Evolutionary conservation across 2,329 filamentous ascomycete genomes (phyloP), one percentile per base, ranked within the genome.

Genomic region (Sarocladium oryzae): DNA sequence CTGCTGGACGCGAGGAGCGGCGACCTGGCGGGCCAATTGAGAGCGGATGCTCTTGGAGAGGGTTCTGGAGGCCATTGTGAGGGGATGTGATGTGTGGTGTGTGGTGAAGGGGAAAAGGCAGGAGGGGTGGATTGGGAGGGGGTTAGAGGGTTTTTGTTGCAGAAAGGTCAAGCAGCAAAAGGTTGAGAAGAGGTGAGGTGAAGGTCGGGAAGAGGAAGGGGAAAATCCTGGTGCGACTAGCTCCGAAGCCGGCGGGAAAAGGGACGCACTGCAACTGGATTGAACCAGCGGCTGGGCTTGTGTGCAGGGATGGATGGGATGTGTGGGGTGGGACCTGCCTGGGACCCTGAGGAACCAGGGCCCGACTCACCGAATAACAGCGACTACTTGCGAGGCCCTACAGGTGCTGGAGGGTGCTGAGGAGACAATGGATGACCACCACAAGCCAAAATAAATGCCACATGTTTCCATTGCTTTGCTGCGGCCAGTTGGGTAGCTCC

Each of bases 21-120:
- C 75, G 70, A 84, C 73, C 72, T 85, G 82, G 70, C 81, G 81
- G 64, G 78, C 76, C 70, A 83, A 68, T 64, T 78, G 77, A 61
- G 76, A 74, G 66, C 82, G 81, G 63, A 86, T 72, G 67, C 81
- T 78, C 76, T 80, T 84, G 65, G 79, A 79, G 76, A 89, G 78
- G 75, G 75, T 82, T 74, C 86, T 80, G 65, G 87, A 88, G 69
- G 88, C 86, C 88, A 92, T 91, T 75, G 70, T 81, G 72, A 71
- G 57, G 61, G 21, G 58, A 54, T 55, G 49, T 51, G 55, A 43
- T 43, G 52, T 57, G 57, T 49, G 55, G 58, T 61, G 60, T 36
- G 20, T 56, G 54, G 52, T 51, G 49, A 53, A 52, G 54, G 55
- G 54, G 56, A 59, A 52, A 57, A 52, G 52, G 50, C 53, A 52